These are phyloP conservation scores for Aspergillus fijiensis DNA, from an alignment of 2,329 filamentous ascomycete species.

Conservation along the genomic window DNA sequence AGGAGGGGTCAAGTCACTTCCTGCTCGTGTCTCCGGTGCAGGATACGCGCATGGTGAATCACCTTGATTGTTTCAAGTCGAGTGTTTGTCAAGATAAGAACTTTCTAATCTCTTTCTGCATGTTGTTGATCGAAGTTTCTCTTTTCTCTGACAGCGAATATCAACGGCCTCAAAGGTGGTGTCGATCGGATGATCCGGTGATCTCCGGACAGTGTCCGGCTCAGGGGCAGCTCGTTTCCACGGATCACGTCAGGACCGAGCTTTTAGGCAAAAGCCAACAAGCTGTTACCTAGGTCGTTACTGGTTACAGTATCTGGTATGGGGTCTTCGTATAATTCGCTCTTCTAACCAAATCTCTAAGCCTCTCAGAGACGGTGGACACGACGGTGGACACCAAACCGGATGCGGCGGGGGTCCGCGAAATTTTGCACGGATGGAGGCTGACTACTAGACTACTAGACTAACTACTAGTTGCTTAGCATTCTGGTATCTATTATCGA, in stretches of 20 bases:
- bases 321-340: no score
- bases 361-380: no score
- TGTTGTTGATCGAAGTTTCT: not conserved
- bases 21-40: not conserved
- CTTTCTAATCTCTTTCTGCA: not conserved
- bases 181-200: constrained; percentile 19
- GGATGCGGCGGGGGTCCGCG: no score
- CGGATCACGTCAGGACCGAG: not conserved
- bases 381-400: no score
- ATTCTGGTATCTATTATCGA: not conserved
- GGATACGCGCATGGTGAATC: no score
- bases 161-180: not conserved
- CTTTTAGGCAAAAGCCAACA: not conserved
- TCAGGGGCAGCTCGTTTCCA: not conserved
- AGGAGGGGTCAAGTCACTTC: not conserved
- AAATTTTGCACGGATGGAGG: no score
- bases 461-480: no score
- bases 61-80: not conserved
- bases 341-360: no score
- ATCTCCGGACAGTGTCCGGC: not conserved
- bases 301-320: no score
- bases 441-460: no score
- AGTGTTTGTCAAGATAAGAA: no score
- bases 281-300: no score
- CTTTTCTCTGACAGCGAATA: not conserved